Evolutionary conservation across 208 protist species (phyloP).

Genomic region (Histomonas meleagridis): DNA sequence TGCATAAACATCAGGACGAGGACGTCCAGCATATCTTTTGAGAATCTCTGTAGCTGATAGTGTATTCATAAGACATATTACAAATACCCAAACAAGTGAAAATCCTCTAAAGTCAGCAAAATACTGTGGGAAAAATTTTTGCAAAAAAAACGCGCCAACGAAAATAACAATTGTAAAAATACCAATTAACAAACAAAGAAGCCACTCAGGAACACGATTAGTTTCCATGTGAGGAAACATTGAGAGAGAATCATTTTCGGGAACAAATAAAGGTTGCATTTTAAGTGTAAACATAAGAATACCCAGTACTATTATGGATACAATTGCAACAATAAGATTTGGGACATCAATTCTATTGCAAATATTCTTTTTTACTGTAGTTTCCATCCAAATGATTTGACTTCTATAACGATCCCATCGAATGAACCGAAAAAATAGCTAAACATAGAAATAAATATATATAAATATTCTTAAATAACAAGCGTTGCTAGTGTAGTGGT

Average conservation of each 20-base stretch:
- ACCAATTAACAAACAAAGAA: not conserved
- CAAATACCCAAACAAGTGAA: not conserved
- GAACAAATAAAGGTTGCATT: not conserved
- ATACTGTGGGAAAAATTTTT: not conserved
- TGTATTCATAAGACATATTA: not conserved
- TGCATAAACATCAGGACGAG: conserved; percentile 13
- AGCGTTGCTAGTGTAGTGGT: conserved; percentile 25
- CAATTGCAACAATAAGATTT: not conserved
- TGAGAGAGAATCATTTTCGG: not conserved
- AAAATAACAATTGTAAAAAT: not conserved
- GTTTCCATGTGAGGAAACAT: not conserved
- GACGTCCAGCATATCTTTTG: not conserved
- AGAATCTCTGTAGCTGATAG: not conserved
- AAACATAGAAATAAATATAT: no score
- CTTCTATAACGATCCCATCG: no score
- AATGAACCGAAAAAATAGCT: no score
- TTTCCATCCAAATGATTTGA: no score
- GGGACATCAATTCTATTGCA: not conserved
- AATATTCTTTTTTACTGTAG: no score
- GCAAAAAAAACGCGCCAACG: not conserved
- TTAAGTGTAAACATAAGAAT: no score
- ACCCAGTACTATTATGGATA: not conserved
- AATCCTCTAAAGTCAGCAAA: not conserved
- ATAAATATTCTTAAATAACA: no score
- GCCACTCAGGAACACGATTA: not conserved